Percentiles rank a stretch among this genome's conserved stretches.
Conservation (phyloP, 345 rosid species). For the Bruguiera sexangula region DNA sequence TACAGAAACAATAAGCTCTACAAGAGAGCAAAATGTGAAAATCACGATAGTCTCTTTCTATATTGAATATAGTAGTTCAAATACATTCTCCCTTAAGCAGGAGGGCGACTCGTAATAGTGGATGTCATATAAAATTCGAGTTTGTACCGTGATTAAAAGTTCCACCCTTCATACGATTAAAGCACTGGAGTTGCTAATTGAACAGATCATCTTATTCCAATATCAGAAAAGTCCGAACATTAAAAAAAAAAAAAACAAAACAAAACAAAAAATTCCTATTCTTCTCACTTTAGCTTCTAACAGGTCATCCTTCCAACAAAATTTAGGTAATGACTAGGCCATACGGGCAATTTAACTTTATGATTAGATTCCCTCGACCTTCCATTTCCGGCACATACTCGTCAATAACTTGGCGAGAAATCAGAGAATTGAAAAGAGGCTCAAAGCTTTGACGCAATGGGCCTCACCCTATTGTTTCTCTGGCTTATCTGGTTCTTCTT, state of each 20-base stretch:
- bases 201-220: background rate
- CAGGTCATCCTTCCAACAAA: conserved; percentile 5
- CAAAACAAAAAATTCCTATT: conserved; percentile 1
- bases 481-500: conserved; percentile 34
- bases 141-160: too few relatives aligned
- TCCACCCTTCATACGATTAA: too few relatives aligned
- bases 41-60: too few relatives aligned
- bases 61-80: too few relatives aligned
- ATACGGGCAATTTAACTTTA: conserved; percentile 7
- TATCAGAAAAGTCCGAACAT: conserved; percentile 1
- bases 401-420: conserved; percentile 3
- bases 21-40: too few relatives aligned
- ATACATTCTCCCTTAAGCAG: too few relatives aligned
- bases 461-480: conserved; percentile 28
- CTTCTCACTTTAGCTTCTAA: conserved; percentile 7
- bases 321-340: conserved; percentile 2
- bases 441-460: conserved; percentile 3
- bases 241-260: background rate
- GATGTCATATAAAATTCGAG: too few relatives aligned
- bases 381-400: conserved; percentile 1
- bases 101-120: too few relatives aligned
- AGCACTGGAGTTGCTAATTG: background rate
- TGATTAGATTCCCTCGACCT: conserved; percentile 13
- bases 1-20: too few relatives aligned
- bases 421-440: conserved; percentile 17